Base-by-base conservation (phyloP, 176 grass and related monocot species). In the Carex parvula region DNA sequence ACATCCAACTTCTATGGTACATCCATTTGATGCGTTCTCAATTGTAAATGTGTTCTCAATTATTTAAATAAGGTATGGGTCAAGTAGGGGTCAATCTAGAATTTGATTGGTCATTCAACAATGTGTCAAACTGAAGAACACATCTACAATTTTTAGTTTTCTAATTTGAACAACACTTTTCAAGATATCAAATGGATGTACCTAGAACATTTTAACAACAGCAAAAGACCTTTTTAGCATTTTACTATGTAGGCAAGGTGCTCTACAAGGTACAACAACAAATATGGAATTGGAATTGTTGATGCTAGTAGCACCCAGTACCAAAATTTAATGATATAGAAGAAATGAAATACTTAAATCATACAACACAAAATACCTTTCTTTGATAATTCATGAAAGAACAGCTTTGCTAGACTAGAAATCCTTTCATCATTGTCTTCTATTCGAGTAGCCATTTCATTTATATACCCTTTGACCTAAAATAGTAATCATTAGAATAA, bases 321-420 rank as follows among this genome's bases (percentile, higher is more conserved):
- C 60, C 60, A 61, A 56, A 59, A 68, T 68, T 68, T 35, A 55
- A 55, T 32, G 24, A 32, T 76, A 76, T 76, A 55, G 21, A 76
- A 70, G 66, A 70, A 81, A 42, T 66, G 17, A 50, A 37, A 60
- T 66, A 86, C 39, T 64, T 65, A 55, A 72, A 42, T 35, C 6
- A 14, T 91, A 82, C 15, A 48, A 24, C 46, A 48, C n/a, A 64
- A 42, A 81, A 17, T 67, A 93, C 95, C 95, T 91, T 98, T 98
- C 83, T 98, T 98, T 88, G 95, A 98, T 79, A 98, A 91, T 86
- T 98, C 95, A 81, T 98, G 89, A 86, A 98, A 98, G 89, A 98
- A 98, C 42, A 98, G 88, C 70, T 98, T 98, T 58, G 89, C 92
- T 12, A 98, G 89, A 84, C 89, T 95, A 86, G 95, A 91, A 39